Percentiles rank a stretch among this genome's conserved stretches.
Conservation (phyloP, 169 alveolate species). For the Plasmodium sp. region DNA sequence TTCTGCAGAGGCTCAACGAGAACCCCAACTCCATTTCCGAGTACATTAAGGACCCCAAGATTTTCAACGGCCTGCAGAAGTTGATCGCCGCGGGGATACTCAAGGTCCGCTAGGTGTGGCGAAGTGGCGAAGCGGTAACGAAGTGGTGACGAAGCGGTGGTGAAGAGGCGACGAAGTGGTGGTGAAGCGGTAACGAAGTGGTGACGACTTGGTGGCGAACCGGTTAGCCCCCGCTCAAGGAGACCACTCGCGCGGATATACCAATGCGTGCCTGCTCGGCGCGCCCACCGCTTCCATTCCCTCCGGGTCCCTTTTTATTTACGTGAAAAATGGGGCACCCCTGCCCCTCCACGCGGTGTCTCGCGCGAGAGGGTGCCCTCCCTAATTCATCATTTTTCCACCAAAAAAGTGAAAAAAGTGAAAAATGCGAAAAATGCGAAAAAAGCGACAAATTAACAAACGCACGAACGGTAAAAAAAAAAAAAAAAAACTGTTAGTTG, state of each 20-base stretch:
- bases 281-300: background rate
- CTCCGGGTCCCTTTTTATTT: background rate
- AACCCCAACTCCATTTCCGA: conserved; percentile 88
- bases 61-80: conserved; percentile 94
- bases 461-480: background rate
- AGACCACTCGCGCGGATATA: background rate
- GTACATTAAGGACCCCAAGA: conserved; percentile 95
- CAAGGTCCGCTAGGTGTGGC: conserved; percentile 83
- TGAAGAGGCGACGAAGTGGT: too few species aligned
- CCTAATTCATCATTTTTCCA: background rate
- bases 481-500: background rate
- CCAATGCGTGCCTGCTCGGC: background rate
- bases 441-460: background rate
- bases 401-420: background rate
- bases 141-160: too few species aligned
- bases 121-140: too few species aligned
- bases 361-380: background rate
- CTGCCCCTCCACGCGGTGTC: background rate
- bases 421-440: background rate
- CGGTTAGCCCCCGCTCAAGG: background rate
- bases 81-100: conserved; percentile 98
- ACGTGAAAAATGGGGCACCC: background rate
- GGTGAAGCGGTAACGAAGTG: too few species aligned
- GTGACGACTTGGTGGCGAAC: too few species aligned
- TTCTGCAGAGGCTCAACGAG: conserved; percentile 89